Evolutionary conservation across 2,329 filamentous ascomycete genomes (phyloP).

Genomic region (Cladophialophora exuberans): DNA sequence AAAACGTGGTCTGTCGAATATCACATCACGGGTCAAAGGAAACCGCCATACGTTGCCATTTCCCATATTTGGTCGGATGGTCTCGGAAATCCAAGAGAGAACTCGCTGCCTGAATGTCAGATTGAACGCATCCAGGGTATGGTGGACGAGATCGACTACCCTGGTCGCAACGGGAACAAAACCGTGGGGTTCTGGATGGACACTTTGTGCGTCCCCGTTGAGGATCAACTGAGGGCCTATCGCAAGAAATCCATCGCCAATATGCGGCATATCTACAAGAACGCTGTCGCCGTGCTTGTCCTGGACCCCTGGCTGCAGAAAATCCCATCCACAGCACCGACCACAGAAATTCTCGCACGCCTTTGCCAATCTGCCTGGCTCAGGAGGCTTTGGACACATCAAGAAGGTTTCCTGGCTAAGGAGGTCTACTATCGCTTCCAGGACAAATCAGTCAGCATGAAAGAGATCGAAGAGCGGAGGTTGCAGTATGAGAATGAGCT

Average conservation of each 20-base stretch:
- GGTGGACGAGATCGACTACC: slow-evolving; percentile 23
- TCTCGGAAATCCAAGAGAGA: slow-evolving; percentile 38
- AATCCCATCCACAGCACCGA: slow-evolving; percentile 18
- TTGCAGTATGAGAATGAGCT: background rate
- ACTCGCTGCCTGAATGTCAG: slow-evolving; percentile 39
- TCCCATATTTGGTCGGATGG: slow-evolving; percentile 47
- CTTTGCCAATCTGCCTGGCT: slow-evolving; percentile 45
- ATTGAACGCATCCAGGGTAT: slow-evolving; percentile 34
- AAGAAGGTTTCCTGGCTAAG: slow-evolving; percentile 38
- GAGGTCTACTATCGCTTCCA: background rate
- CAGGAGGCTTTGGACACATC: slow-evolving; percentile 46
- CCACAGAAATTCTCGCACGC: slow-evolving; percentile 36
- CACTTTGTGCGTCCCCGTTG: slow-evolving; percentile 29
- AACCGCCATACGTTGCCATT: slow-evolving; percentile 35
- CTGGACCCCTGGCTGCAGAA: slow-evolving; percentile 37
- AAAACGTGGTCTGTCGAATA: background rate
- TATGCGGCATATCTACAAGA: slow-evolving; percentile 40
- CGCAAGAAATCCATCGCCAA: slow-evolving; percentile 34
- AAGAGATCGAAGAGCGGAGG: background rate
- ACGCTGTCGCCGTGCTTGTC: slow-evolving; percentile 39
- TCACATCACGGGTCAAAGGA: background rate
- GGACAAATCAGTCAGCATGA: background rate
- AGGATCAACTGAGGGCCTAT: slow-evolving; percentile 11
- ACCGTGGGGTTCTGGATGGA: slow-evolving; percentile 31
- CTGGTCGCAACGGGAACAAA: background rate